Conservation (phyloP, 164 flowering plant genomes). For the Saururus chinensis region DNA sequence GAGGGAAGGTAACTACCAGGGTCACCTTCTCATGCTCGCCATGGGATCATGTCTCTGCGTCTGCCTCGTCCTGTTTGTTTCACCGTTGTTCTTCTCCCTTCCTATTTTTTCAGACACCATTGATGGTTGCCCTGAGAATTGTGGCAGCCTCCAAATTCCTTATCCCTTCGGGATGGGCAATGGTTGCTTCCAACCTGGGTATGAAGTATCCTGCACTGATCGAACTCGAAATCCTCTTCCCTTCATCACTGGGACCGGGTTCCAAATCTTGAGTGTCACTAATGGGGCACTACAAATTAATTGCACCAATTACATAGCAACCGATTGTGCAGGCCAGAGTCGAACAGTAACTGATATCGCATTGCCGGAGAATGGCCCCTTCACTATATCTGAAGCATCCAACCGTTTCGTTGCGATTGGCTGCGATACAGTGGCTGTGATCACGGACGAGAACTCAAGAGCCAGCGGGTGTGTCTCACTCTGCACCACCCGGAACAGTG, state of each 20-base stretch:
- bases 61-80: background rate
- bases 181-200: constrained; percentile 12
- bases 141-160: constrained; percentile 13
- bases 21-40: background rate
- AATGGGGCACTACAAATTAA: constrained; percentile 12
- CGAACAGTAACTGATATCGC: constrained; percentile 5
- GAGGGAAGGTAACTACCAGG: background rate
- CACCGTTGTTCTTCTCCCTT: background rate
- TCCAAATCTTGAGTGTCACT: constrained; percentile 13
- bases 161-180: constrained; percentile 16
- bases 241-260: constrained; percentile 1
- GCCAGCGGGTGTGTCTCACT: constrained; percentile 22
- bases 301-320: constrained; percentile 13
- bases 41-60: background rate
- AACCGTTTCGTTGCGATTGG: constrained; percentile 18
- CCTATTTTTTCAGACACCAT: constrained; percentile 2
- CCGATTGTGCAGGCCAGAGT: constrained; percentile 6
- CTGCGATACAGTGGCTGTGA: constrained; percentile 19
- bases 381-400: constrained; percentile 10
- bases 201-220: constrained; percentile 10
- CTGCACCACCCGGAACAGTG: constrained; percentile 9
- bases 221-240: background rate
- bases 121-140: constrained; percentile 8
- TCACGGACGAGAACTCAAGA: constrained; percentile 9
- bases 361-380: constrained; percentile 15